These are phyloP conservation scores for Fusarium vanettenii DNA, from an alignment of 2,329 filamentous ascomycete species.

Conservation along the genomic window DNA sequence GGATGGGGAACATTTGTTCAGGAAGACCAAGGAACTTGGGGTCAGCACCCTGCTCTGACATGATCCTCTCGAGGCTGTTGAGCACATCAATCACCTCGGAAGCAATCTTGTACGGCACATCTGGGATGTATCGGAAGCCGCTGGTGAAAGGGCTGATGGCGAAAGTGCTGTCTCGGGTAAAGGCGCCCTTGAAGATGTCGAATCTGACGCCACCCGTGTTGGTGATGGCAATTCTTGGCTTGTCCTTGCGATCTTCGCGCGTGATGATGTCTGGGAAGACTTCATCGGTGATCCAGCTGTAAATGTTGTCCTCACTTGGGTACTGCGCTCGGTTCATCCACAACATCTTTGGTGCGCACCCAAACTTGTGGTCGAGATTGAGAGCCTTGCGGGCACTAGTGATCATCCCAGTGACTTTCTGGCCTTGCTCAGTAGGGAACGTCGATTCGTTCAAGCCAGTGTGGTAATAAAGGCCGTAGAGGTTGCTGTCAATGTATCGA, in stretches of 20 bases:
- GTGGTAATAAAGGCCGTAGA: slow-evolving; percentile 86
- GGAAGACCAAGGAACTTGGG: slow-evolving; percentile 62
- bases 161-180: slow-evolving; percentile 88
- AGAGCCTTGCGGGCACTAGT: slow-evolving; percentile 75
- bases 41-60: slow-evolving; percentile 52
- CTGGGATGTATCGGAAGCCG: slow-evolving; percentile 78
- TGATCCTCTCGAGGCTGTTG: slow-evolving; percentile 65
- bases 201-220: slow-evolving; percentile 96
- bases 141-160: slow-evolving; percentile 90
- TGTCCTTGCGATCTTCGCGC: slow-evolving; percentile 67
- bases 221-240: slow-evolving; percentile 77
- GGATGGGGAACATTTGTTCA: slow-evolving; percentile 51
- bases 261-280: slow-evolving; percentile 77
- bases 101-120: slow-evolving; percentile 84
- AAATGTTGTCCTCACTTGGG: slow-evolving; percentile 79
- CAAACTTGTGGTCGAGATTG: slow-evolving; percentile 77
- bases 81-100: slow-evolving; percentile 72
- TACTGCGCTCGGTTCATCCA: slow-evolving; percentile 88
- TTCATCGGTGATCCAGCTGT: slow-evolving; percentile 80
- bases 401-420: slow-evolving; percentile 78
- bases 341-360: slow-evolving; percentile 83
- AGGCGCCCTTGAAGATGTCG: slow-evolving; percentile 92
- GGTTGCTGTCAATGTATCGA: slow-evolving; percentile 93
- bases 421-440: slow-evolving; percentile 82
- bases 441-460: slow-evolving; percentile 76